Evolutionary conservation across 2,329 filamentous ascomycete genomes (phyloP), one percentile per base, ranked within the genome.

Genomic region (Fusarium mundagurra): DNA sequence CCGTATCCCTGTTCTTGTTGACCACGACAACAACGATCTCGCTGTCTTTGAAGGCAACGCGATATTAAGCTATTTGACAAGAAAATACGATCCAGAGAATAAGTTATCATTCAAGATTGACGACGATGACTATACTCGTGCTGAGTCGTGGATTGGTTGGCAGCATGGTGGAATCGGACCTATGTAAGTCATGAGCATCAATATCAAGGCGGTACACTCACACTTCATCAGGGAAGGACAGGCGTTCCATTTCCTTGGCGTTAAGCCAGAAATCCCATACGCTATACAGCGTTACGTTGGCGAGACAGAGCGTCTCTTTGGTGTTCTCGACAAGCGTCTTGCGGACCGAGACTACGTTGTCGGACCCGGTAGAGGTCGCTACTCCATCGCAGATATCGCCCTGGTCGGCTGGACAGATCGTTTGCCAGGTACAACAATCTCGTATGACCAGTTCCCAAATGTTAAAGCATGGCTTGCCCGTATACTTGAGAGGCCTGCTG

Each of bases 131-230:
- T 82, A 81, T 67, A 81, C 80, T 8, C 76, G 77, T 20, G 78
- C 81, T 20, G 79, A 82, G 70, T 67, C 80, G 4, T 93, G 91
- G 91, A 86, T 91, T 71, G 87, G 88, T 44, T 93, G 90, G 89
- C 91, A 94, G 83, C 93, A 94, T 77, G 92, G 91, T n/a, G 92
- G 92, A 5, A 78, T 94, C 6, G 92, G 92, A 2, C 92, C 93
- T 6, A 89, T 88, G 86, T 80, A 64, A 68, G 78, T 38, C 9
- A 33, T 6, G 18, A n/a, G 14, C 7, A 17, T 14, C 24, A 13
- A 33, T n/a, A 45, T 33, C 20, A 43, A 10, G 41, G 14, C 29
- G 44, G 17, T 13, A 47, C 36, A 43, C 63, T 77, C 6, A 59
- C 81, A 81, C 38, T 3, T 22, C 20, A 27, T 17, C 60, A 92